Base-by-base conservation (phyloP, 805 yeast species). In the Jamesozyma hellenica region DNA sequence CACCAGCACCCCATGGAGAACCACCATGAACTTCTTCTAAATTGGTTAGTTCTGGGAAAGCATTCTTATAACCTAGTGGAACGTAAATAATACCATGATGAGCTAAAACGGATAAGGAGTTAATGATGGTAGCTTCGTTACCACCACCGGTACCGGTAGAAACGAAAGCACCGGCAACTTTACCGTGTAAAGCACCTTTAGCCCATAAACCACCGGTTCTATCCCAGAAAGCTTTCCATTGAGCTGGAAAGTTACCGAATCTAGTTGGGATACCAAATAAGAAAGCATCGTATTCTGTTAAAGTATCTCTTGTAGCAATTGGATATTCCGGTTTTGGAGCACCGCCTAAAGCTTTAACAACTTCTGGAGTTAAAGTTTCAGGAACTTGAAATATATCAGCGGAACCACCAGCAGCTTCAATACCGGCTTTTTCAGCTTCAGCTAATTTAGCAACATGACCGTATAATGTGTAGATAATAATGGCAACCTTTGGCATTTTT, bases 1-100 rank as follows among this genome's bases (percentile, higher is more conserved):
- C 67, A 56, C 90, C 92, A 33, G 94, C 86, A 63, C 94, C 94
- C 82, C 86, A 85, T 39, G 94, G 74, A 40, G 88, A 75, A 52
- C 82, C 80, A 53, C 94, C 94, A 56, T 80, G 88, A 41, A 72
- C 69, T 65, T 79, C 88, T 16, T 68, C 70, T 42, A 80, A 55
- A 60, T 71, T 71, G 36, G 71, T 56, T 51, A 77, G 60, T 43
- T 72, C 71, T 36, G 73, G 70, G 56, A 77, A 75, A 31, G 68
- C 70, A 28, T 69, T 61, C 39, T 71, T 76, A 65, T 73, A 74
- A 56, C 95, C 95, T 51, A 84, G 70, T 46, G 95, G 95, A 43
- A 85, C 77, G 60, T 62, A 84, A 50, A 79, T 66, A 67, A 84
- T 70, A 57, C 94, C 94, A 58, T 84, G 94, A 63, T 85, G 94